Evolutionary conservation across 2,329 filamentous ascomycete species (phyloP).

Genomic region (Zymoseptoria crescenta): DNA sequence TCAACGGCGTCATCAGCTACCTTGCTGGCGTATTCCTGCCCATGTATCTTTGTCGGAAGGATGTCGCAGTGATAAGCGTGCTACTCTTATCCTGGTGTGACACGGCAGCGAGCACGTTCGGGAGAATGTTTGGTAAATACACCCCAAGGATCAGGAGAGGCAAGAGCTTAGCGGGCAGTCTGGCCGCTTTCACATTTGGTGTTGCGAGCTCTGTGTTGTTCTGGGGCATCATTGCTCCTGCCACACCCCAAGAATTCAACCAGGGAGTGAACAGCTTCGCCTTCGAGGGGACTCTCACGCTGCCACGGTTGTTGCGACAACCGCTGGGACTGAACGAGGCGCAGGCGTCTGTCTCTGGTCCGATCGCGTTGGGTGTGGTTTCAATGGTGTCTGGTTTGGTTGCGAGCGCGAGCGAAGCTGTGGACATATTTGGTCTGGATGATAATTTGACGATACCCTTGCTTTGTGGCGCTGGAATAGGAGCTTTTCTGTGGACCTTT

Average conservation of each 20-base stretch:
- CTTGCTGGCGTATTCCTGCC: slow-evolving; percentile 83
- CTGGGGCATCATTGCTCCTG: slow-evolving; percentile 76
- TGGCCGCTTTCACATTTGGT: slow-evolving; percentile 76
- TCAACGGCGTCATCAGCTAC: slow-evolving; percentile 97
- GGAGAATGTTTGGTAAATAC: slow-evolving; percentile 79
- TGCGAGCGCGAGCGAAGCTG: slow-evolving; percentile 79
- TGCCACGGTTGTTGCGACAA: slow-evolving; percentile 55
- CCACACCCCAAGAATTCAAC: slow-evolving; percentile 28
- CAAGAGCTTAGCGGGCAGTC: slow-evolving; percentile 84
- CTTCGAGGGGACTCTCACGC: slow-evolving; percentile 67
- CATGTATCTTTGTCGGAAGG: slow-evolving; percentile 82
- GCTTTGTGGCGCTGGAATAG: slow-evolving; percentile 79
- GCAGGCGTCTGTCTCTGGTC: slow-evolving; percentile 59
- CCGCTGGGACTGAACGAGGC: slow-evolving; percentile 53
- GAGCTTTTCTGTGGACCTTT: slow-evolving; percentile 85
- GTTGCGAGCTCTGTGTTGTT: slow-evolving; percentile 76
- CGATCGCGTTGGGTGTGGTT: slow-evolving; percentile 68
- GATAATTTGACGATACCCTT: slow-evolving; percentile 97
- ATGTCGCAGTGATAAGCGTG: slow-evolving; percentile 81
- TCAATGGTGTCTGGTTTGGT: slow-evolving; percentile 82
- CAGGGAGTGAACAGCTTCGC: slow-evolving; percentile 57
- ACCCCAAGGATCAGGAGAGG: slow-evolving; percentile 77
- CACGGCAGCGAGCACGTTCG: slow-evolving; percentile 91
- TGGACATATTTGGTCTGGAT: slow-evolving; percentile 90
- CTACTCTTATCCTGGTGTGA: slow-evolving; percentile 96